These are phyloP conservation scores for Aspergillus puulaauensis DNA, from an alignment of 2,329 filamentous ascomycete genomes.

Conservation along the genomic window DNA sequence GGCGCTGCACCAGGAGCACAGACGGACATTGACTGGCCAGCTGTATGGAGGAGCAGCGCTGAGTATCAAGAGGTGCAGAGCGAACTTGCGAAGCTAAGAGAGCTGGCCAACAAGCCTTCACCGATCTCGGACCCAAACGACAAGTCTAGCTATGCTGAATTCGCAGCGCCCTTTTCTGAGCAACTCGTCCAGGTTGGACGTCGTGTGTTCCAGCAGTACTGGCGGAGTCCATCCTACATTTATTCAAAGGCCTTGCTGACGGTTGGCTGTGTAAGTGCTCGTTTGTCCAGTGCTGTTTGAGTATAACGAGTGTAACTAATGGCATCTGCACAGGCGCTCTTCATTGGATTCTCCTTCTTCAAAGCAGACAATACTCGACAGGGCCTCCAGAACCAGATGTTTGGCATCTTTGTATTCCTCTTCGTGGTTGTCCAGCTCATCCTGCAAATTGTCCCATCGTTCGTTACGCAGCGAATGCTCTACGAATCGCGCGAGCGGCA, in stretches of 20 bases:
- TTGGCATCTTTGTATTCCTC: constrained; percentile 76
- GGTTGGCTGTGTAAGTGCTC: not conserved
- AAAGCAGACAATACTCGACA: constrained; percentile 68
- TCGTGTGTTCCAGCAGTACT: constrained; percentile 86
- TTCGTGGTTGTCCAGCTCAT: constrained; percentile 61
- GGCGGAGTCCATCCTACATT: constrained; percentile 82
- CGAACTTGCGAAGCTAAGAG: constrained; percentile 58
- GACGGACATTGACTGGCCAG: constrained; percentile 55
- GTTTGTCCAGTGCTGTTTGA: not conserved
- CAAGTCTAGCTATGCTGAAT: constrained; percentile 51
- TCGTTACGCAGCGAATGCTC: constrained; percentile 75
- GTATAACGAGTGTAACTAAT: not conserved
- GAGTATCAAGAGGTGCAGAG: constrained; percentile 52
- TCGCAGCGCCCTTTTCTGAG: constrained; percentile 67
- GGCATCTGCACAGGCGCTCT: constrained; percentile 50
- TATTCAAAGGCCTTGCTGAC: constrained; percentile 62
- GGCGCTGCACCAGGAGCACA: constrained; percentile 29
- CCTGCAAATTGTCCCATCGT: constrained; percentile 68
- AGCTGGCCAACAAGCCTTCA: constrained; percentile 1
- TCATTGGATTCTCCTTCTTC: constrained; percentile 81
- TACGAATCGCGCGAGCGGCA: constrained; percentile 85
- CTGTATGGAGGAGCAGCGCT: constrained; percentile 58
- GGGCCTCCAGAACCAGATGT: constrained; percentile 82
- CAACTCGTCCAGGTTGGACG: constrained; percentile 67
- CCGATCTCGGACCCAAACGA: not conserved